Evolutionary conservation across 768 basidiomycete genomes (phyloP).

Genomic region (Myochromella boudieri): DNA sequence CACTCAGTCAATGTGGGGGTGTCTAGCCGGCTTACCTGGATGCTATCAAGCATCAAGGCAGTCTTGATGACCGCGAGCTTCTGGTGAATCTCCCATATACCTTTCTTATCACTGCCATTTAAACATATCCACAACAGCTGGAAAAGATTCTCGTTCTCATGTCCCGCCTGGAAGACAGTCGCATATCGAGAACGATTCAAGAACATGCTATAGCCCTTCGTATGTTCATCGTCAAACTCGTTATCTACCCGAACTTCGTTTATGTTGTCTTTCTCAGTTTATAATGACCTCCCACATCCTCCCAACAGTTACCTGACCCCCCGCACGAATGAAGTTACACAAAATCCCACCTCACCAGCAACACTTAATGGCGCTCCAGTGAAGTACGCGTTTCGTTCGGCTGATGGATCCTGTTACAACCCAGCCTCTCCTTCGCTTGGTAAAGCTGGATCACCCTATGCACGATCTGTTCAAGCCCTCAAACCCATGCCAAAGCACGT

Average conservation of each 20-base stretch:
- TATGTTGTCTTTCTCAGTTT: constrained; percentile 45
- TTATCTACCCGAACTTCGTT: not conserved
- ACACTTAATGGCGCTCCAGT: constrained; percentile 14
- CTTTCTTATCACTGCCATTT: not conserved
- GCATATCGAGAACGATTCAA: constrained; percentile 41
- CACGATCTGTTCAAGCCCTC: constrained; percentile 59
- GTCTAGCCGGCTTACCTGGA: constrained; percentile 49
- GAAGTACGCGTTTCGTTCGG: constrained; percentile 54
- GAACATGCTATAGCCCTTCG: constrained; percentile 52
- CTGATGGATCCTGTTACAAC: constrained; percentile 64
- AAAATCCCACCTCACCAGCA: constrained; percentile 1
- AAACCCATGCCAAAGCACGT: constrained; percentile 38
- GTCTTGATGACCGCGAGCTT: constrained; percentile 60
- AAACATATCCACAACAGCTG: constrained; percentile 42
- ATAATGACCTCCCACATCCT: constrained; percentile 80
- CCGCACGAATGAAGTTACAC: not conserved
- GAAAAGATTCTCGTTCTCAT: constrained; percentile 62
- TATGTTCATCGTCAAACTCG: constrained; percentile 34
- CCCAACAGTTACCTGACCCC: constrained; percentile 50
- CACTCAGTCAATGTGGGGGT: not conserved
- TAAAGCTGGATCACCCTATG: constrained; percentile 63
- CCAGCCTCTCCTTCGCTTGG: constrained; percentile 55
- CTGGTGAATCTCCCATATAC: constrained; percentile 39
- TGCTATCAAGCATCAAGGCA: constrained; percentile 40
- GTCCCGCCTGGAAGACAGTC: constrained; percentile 43